phyloP scores from a whole-genome alignment of 441 rosid species.

The Pelargonium hybrid region DNA sequence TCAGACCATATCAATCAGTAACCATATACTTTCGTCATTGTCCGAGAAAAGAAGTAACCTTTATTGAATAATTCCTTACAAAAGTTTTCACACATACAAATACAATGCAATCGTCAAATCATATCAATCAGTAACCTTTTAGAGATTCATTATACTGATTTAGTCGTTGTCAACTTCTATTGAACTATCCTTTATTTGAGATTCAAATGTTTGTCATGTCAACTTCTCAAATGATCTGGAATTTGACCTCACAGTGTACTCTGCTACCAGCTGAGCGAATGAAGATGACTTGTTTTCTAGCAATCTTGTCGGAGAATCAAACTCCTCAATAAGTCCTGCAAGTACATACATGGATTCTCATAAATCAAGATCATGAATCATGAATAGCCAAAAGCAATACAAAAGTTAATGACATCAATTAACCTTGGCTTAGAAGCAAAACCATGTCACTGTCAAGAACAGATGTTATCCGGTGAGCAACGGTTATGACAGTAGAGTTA shows the following conservation, averaged over 20 bases:
- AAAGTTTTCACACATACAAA: no score
- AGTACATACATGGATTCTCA: neutral
- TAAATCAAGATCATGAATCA: neutral
- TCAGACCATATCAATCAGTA: no score
- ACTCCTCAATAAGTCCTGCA: constrained; percentile 59
- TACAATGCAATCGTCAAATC: no score
- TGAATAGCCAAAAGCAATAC: neutral
- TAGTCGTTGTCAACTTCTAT: no score
- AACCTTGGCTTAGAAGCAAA: constrained; percentile 63
- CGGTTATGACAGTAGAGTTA: constrained; percentile 59
- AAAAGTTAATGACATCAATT: constrained; percentile 7
- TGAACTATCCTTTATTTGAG: no score
- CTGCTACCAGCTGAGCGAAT: constrained; percentile 70
- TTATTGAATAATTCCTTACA: no score
- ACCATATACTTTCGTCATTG: no score
- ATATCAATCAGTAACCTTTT: no score
- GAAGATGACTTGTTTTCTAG: constrained; percentile 58
- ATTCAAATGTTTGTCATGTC: neutral
- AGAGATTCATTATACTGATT: no score
- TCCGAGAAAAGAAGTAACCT: no score
- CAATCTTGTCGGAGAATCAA: constrained; percentile 50
- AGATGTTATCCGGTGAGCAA: constrained; percentile 74
- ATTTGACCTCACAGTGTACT: constrained; percentile 52
- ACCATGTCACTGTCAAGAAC: constrained; percentile 70
- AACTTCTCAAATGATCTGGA: constrained; percentile 19